Conservation (phyloP, 2,329 filamentous ascomycete species). For the Hirsutella rhossiliensis region DNA sequence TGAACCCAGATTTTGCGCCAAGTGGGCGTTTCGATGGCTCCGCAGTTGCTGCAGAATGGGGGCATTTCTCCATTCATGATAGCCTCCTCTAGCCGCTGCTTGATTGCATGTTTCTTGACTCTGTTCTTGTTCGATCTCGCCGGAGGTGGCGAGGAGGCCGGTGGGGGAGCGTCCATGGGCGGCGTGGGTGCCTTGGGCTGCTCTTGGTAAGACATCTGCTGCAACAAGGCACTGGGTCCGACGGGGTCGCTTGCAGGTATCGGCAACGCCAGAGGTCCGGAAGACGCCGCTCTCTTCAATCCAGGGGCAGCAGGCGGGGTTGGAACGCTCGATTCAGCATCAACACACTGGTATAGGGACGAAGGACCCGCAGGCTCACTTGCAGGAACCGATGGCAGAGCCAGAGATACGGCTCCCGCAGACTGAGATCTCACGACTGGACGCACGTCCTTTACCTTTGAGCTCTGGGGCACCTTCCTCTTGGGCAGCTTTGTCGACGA, state of each 20-base stretch:
- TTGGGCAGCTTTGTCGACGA: slow-evolving; percentile 1
- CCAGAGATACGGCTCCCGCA: slow-evolving; percentile 17
- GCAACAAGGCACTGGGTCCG: slow-evolving; percentile 12
- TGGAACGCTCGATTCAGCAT: slow-evolving; percentile 8
- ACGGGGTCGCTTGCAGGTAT: slow-evolving; percentile 37
- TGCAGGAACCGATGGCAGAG: slow-evolving; percentile 24
- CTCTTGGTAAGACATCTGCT: slow-evolving; percentile 2
- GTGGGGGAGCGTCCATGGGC: slow-evolving; percentile 27
- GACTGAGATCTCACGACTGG: slow-evolving; percentile 23
- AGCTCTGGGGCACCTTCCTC: slow-evolving; percentile 1
- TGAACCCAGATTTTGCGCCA: slow-evolving; percentile 93
- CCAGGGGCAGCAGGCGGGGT: slow-evolving; percentile 21
- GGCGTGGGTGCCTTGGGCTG: slow-evolving; percentile 27
- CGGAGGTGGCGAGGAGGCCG: slow-evolving; percentile 27
- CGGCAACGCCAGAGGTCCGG: slow-evolving; percentile 18
- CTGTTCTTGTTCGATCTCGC: slow-evolving; percentile 49
- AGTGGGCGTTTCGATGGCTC: slow-evolving; percentile 88
- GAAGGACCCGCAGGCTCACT: slow-evolving; percentile 39
- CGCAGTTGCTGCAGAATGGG: slow-evolving; percentile 83
- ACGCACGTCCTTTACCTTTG: slow-evolving; percentile 11
- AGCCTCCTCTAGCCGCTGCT: slow-evolving; percentile 45
- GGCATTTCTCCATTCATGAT: slow-evolving; percentile 77
- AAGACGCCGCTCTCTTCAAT: slow-evolving; percentile 25
- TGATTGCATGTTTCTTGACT: slow-evolving; percentile 50
- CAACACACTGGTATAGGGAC: slow-evolving; percentile 20